Evolutionary conservation across 176 grass and related monocot genomes (phyloP).

Genomic region (Raddia distichophylla): DNA sequence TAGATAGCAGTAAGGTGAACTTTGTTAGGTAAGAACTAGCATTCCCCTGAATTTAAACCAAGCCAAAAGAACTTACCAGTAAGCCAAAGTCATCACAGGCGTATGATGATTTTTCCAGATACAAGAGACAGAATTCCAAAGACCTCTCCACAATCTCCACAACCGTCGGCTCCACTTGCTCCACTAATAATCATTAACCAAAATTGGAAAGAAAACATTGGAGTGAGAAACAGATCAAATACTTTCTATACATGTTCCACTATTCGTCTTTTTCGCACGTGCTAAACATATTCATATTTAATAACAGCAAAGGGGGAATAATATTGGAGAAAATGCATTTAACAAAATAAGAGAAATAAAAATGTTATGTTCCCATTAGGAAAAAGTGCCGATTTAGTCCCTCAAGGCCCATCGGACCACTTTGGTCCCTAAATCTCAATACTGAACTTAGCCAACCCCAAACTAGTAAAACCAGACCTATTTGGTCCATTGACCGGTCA

Average conservation of each 20-base stretch:
- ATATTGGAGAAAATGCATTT: background rate
- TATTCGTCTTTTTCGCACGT: background rate
- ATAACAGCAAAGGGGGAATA: background rate
- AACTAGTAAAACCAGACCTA: too few relatives aligned
- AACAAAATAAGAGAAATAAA: slow-evolving; percentile 10
- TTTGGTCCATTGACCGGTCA: too few relatives aligned
- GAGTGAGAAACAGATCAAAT: slow-evolving; percentile 46
- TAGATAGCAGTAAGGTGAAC: slow-evolving; percentile 27
- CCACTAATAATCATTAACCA: slow-evolving; percentile 63
- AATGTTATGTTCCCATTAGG: slow-evolving; percentile 2
- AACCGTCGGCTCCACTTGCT: slow-evolving; percentile 63
- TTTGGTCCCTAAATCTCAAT: too few relatives aligned
- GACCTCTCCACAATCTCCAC: slow-evolving; percentile 75
- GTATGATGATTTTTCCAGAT: slow-evolving; percentile 81
- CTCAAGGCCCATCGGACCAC: too few relatives aligned
- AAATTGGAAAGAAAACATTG: slow-evolving; percentile 18
- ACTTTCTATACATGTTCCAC: slow-evolving; percentile 12
- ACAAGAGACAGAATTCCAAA: slow-evolving; percentile 73
- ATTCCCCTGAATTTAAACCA: slow-evolving; percentile 28
- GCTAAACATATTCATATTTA: background rate
- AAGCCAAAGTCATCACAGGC: slow-evolving; percentile 76
- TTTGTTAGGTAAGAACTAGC: slow-evolving; percentile 23
- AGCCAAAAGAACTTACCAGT: slow-evolving; percentile 51
- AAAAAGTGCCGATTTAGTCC: too few relatives aligned
- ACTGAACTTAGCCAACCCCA: too few relatives aligned